Evolutionary conservation across 2,329 filamentous ascomycete species (phyloP), one percentile per base, ranked within the genome.

Genomic region (Sporothrix mexicana): DNA sequence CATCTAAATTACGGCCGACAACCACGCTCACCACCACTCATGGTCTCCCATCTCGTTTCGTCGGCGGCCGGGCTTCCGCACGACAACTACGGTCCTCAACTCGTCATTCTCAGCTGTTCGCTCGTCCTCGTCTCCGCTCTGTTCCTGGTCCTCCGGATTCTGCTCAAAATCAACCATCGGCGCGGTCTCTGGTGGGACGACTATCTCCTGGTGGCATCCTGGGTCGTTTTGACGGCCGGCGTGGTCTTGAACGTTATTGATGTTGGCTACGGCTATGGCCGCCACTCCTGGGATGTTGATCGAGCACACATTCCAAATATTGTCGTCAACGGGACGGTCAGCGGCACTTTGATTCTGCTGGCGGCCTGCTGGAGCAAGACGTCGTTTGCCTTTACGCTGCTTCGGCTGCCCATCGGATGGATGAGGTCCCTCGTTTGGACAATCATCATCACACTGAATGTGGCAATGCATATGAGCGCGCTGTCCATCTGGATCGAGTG

Each of bases 311-410:
- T 74, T 8, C 55, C 55, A 49, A 43, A 20, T 2, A 71, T 76
- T 61, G 53, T 61, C 43, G 41, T 66, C 49, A 59, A 74, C 15
- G 68, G 72, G 43, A 74, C 59, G 15, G 10, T 74, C 13, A 62
- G 59, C 17, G 72, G 73, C 47, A 74, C 72, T 15, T 47, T 76
- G 3, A 30, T 73, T 1, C 43, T 74, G 43, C 53, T 74, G 61
- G 74, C 69, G n/a, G 73, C 73, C 23, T 59, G 55, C 53, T 74
- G 72, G 53, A 77, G 75, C 73, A 83, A 83, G 75, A 82, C 80
- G 1, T 82, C 81, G 0, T 81, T 82, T 71, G 81, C 79, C 7
- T 72, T 81, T 6, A 81, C 80, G 3, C 75, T 82, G 69, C 77
- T 82, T 30, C 79, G 81, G 5, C 77, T 81, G 45, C 77, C 78